These are phyloP conservation scores for Pythium biforme DNA, from an alignment of 352 stramenopile species.

Conservation along the genomic window DNA sequence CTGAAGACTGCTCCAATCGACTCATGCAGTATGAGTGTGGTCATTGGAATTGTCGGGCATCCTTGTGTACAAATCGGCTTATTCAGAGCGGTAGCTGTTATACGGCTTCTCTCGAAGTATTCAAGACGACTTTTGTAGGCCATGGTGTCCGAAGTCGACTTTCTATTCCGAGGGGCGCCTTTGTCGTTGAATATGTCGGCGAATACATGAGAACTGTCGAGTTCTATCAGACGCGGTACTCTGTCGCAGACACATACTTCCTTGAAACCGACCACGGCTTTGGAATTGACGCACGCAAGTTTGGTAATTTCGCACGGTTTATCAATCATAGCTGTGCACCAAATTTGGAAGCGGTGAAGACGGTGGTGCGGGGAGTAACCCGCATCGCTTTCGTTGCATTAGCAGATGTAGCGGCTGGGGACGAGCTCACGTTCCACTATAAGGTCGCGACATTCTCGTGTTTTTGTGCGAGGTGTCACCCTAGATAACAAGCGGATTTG, in stretches of 20 bases:
- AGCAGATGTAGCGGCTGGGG: neutral
- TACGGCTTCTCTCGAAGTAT: too few species aligned
- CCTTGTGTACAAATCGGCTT: too few species aligned
- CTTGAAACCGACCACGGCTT: neutral
- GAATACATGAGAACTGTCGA: neutral
- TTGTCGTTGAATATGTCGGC: slow-evolving; percentile 1
- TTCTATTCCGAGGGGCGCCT: too few species aligned
- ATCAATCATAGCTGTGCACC: neutral
- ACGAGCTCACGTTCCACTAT: slow-evolving; percentile 1
- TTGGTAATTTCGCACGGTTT: neutral
- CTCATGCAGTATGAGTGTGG: too few species aligned
- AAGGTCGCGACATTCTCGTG: neutral
- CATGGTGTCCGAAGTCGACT: too few species aligned
- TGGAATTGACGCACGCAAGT: neutral
- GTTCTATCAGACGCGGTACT: neutral
- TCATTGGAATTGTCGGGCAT: too few species aligned
- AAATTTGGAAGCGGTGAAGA: neutral
- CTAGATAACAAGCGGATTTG: too few species aligned
- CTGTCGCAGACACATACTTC: neutral
- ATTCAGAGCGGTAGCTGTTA: too few species aligned
- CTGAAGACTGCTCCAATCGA: too few species aligned
- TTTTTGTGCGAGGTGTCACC: neutral
- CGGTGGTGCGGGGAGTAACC: neutral
- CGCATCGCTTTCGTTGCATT: neutral
- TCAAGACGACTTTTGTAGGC: too few species aligned